A percentile compares a stretch with the other conserved stretches of the same genome.
phyloP scores from a whole-genome alignment of 345 rosid species.

The Psidium friedrichsthalianum region DNA sequence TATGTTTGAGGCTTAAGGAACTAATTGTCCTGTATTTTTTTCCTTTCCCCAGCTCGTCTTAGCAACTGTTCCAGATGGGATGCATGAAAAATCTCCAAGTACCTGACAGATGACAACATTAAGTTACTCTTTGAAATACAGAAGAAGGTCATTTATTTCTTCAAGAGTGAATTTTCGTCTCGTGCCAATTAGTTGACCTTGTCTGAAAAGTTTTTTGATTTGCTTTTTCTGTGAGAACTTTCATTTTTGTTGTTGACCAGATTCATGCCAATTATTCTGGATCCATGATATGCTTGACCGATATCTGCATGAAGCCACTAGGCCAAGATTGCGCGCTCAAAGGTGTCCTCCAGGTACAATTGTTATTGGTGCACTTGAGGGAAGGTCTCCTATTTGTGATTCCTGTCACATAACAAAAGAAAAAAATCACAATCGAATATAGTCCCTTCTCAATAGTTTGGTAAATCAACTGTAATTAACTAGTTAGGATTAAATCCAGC shows the following conservation, averaged over 20 bases:
- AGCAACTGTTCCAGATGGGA: conserved; percentile 54
- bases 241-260: conserved; percentile 18
- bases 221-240: not conserved
- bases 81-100: conserved; percentile 40
- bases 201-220: not conserved
- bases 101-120: conserved; percentile 74
- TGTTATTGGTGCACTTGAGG: not conserved
- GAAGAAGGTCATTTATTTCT: conserved; percentile 36
- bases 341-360: not conserved
- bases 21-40: not conserved
- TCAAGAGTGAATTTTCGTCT: not conserved
- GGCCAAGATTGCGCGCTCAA: conserved; percentile 90
- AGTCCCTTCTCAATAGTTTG: not conserved
- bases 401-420: not conserved
- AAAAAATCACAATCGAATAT: not conserved
- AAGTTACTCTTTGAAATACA: conserved; percentile 87
- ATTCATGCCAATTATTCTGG: conserved; percentile 76
- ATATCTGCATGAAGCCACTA: conserved; percentile 90
- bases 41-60: conserved; percentile 61
- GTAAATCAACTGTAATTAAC: not conserved
- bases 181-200: not conserved
- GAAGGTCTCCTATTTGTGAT: not conserved
- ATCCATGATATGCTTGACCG: conserved; percentile 62
- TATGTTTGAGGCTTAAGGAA: not conserved
- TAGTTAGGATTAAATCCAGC: not conserved